Evolutionary conservation across 2,329 filamentous ascomycete species (phyloP).

Genomic region (Aureobasidium sp.): DNA sequence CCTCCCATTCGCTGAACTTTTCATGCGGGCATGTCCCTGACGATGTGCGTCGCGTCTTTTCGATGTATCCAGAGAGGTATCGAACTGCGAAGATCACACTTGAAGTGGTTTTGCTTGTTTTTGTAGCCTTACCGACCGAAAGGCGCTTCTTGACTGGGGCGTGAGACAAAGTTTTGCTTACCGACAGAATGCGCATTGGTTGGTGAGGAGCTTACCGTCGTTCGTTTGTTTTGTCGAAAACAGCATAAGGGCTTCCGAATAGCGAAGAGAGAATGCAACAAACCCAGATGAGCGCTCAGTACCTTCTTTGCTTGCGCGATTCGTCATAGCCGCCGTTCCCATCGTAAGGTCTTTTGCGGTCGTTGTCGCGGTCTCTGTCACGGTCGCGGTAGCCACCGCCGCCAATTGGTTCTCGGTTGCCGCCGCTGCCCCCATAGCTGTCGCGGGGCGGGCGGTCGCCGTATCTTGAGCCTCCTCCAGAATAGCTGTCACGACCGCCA

Average conservation of each 20-base stretch:
- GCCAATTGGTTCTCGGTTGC: slow-evolving; percentile 29
- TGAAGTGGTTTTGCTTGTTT: slow-evolving; percentile 1
- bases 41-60: neutral
- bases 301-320: slow-evolving; percentile 53
- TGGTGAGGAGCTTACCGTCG: slow-evolving; percentile 14
- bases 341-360: slow-evolving; percentile 57
- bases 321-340: slow-evolving; percentile 68
- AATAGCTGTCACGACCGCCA: slow-evolving; percentile 23
- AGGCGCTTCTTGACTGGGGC: slow-evolving; percentile 12
- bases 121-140: slow-evolving; percentile 13
- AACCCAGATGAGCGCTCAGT: slow-evolving; percentile 35
- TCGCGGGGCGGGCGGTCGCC: slow-evolving; percentile 60
- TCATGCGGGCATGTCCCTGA: neutral
- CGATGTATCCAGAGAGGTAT: neutral
- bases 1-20: neutral
- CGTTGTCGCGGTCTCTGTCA: slow-evolving; percentile 44
- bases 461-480: slow-evolving; percentile 19
- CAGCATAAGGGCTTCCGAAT: neutral
- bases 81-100: neutral
- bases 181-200: slow-evolving; percentile 8
- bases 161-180: slow-evolving; percentile 16
- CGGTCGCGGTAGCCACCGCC: slow-evolving; percentile 45
- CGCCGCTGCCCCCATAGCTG: slow-evolving; percentile 48
- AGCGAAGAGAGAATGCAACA: neutral
- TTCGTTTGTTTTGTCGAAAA: neutral